Evolutionary conservation across 257 asterid species (phyloP).

Genomic region (Hygrophila difformis): DNA sequence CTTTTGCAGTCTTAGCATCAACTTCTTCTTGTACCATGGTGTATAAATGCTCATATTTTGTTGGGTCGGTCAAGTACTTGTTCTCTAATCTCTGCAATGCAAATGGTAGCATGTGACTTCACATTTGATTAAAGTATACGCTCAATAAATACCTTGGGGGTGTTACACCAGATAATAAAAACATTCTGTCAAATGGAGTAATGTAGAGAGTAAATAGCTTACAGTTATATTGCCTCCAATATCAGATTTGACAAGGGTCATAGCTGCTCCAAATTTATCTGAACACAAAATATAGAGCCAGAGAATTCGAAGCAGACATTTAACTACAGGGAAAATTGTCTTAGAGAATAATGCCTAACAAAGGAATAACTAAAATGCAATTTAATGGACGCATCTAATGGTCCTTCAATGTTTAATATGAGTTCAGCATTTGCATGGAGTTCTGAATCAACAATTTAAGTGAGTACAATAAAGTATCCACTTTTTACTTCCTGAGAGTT

Average conservation of each 20-base stretch:
- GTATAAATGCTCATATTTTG: conserved; percentile 59
- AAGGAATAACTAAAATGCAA: conserved; percentile 7
- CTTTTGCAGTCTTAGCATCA: conserved; percentile 83
- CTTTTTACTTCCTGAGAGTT: too few species aligned
- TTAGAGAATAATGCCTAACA: background rate
- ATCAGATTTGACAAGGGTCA: conserved; percentile 90
- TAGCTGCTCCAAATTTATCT: conserved; percentile 95
- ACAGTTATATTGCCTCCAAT: conserved; percentile 88
- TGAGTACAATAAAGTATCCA: too few species aligned
- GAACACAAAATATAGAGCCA: conserved; percentile 7
- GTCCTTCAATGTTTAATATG: background rate
- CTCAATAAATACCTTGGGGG: background rate
- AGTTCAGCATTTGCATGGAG: conserved; percentile 6
- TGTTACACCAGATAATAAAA: background rate
- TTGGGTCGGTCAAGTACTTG: conserved; percentile 63
- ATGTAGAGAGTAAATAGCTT: conserved; percentile 19
- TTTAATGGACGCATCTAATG: background rate
- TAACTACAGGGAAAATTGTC: background rate
- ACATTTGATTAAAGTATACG: conserved; percentile 2
- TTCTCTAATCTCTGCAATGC: conserved; percentile 69
- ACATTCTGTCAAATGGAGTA: background rate
- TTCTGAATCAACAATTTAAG: background rate
- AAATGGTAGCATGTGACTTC: conserved; percentile 3
- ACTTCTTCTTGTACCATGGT: conserved; percentile 89
- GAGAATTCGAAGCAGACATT: conserved; percentile 1